Conservation (phyloP, 805 yeast species). For the Blastobotrys muscicola region DNA sequence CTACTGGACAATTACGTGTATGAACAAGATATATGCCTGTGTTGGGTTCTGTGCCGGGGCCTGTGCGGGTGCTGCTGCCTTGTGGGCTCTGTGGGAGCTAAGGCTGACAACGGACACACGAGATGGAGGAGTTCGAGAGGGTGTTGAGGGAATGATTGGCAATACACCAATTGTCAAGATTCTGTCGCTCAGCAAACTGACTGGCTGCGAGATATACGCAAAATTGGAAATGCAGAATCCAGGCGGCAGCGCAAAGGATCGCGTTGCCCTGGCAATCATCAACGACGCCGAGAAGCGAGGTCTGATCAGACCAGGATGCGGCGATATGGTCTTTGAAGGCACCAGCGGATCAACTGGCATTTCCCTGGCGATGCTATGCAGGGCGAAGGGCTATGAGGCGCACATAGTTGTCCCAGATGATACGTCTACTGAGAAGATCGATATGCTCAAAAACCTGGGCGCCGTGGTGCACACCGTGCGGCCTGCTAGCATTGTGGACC, state of each 20-base stretch:
- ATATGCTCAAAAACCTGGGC: constrained; percentile 62
- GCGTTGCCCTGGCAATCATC: constrained; percentile 84
- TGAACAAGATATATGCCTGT: too few relatives aligned
- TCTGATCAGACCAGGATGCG: constrained; percentile 44
- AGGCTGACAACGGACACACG: neutral
- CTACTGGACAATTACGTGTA: too few relatives aligned
- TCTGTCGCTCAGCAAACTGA: constrained; percentile 54
- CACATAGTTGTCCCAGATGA: constrained; percentile 95
- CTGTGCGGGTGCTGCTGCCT: neutral
- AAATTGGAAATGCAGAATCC: constrained; percentile 82
- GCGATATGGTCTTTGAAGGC: constrained; percentile 83
- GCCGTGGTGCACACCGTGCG: constrained; percentile 78
- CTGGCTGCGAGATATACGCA: constrained; percentile 80
- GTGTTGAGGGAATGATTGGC: constrained; percentile 75
- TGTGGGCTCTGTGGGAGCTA: neutral
- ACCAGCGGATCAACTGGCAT: constrained; percentile 97
- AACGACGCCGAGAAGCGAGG: constrained; percentile 56
- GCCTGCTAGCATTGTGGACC: constrained; percentile 94
- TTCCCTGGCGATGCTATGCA: constrained; percentile 81
- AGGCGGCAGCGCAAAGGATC: constrained; percentile 91
- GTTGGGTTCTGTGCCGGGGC: too few relatives aligned
- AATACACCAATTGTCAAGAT: constrained; percentile 78
- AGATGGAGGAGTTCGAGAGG: constrained; percentile 21
- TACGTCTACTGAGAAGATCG: constrained; percentile 75
- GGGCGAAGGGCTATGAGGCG: constrained; percentile 78